Base-by-base conservation (phyloP, 345 rosid species). In the Salix brachista region DNA sequence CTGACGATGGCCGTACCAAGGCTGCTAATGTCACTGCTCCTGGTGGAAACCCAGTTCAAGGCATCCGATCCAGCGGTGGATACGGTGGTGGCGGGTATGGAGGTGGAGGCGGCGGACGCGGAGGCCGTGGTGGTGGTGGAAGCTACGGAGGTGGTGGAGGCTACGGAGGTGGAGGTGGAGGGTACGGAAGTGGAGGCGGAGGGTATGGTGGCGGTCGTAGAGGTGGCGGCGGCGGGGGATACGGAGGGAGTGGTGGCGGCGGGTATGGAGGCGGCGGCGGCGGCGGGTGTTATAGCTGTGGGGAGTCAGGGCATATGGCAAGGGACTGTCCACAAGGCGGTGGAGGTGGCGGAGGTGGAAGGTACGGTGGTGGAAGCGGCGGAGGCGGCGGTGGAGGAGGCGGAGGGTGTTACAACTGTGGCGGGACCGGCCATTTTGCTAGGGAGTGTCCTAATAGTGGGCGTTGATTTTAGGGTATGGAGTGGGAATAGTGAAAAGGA, bases 11-110 rank as follows among this genome's bases (percentile, higher is more conserved):
- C 62, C 92, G 98, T 10, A 81, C 93, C 30, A 93, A 95, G 87
- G 97, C 98, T 2, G 85, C 90, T 0, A 94, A 93, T 2, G 97
- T 95, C 13, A 83, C 93, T 14, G 97, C 94, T 1, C 99, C 98
- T 16, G 78, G 73, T 16, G 97, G 97, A 0, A 62, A 44, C 21
- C 75, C 90, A 0, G 97, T 90, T 8, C 89, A 81, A 75, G 93
- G 89, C 36, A 75, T 76, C 37, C 77, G 23, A 13, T 80, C 92
- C 32, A 90, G 91, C 1, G 89, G 91, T 6, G 88, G 90, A 0
- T 84, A 88, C 1, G 65, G 83, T 2, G 62, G 74, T 3, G 64
- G 76, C 5, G 75, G 84, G 0, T 84, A 86, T 0, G 75, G 88
- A 1, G 85, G 89, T 0, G 75, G 88, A 0, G 85, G 89, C 0